Conservation (phyloP, 2,329 filamentous ascomycete genomes). For the Aspergillus intermedius region DNA sequence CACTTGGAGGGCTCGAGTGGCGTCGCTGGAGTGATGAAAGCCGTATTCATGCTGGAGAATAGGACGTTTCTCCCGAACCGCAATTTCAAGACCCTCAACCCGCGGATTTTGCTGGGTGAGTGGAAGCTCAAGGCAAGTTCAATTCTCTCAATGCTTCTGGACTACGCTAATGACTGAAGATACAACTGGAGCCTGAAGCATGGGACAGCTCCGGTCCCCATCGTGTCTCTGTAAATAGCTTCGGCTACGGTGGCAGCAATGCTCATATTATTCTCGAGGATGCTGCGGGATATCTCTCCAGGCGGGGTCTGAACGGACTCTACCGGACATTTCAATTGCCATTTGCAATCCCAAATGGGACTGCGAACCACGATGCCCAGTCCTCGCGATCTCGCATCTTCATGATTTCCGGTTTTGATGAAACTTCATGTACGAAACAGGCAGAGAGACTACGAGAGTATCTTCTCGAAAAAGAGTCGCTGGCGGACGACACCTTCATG, state of each 20-base stretch:
- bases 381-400: conserved; percentile 7
- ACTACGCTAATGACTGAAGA: conserved; percentile 1
- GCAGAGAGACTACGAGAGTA: conserved; percentile 7
- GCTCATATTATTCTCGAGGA: conserved; percentile 38
- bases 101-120: conserved; percentile 27
- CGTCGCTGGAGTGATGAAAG: conserved; percentile 29
- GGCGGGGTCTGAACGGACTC: conserved; percentile 1
- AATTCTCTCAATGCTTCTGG: not conserved
- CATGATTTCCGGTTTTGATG: conserved; percentile 19
- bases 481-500: conserved; percentile 7
- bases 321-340: not conserved
- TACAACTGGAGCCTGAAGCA: conserved; percentile 13
- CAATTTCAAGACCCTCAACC: conserved; percentile 37
- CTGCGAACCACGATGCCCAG: not conserved
- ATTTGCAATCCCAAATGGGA: too few species aligned
- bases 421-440: conserved; percentile 11
- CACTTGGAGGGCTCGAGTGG: conserved; percentile 20
- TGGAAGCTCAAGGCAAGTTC: conserved; percentile 23
- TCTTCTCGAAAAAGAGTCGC: not conserved
- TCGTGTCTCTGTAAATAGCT: conserved; percentile 33
- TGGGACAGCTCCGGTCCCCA: conserved; percentile 11
- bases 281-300: conserved; percentile 6
- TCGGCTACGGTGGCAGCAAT: conserved; percentile 44
- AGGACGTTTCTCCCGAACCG: conserved; percentile 40
- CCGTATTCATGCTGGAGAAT: conserved; percentile 39